phyloP scores from a whole-genome alignment of 2,329 filamentous ascomycete species.

The Decorospora gaudefroyi region DNA sequence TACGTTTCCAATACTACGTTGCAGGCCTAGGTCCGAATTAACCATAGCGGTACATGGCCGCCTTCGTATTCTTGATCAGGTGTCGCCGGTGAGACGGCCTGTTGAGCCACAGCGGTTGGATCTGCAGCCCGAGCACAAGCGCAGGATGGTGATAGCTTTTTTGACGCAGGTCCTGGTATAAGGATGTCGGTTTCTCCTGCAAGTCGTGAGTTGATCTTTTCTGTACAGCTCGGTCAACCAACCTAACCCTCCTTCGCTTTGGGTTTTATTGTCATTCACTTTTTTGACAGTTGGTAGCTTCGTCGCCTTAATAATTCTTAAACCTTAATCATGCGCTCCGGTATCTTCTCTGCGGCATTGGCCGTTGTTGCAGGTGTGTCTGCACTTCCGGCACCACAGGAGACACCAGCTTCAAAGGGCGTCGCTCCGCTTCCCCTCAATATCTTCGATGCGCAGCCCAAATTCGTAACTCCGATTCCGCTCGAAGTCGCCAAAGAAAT shows the following conservation, averaged over 20 bases:
- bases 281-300: slow-evolving; percentile 2
- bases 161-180: slow-evolving; percentile 18
- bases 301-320: slow-evolving; percentile 11
- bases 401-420: slow-evolving; percentile 6
- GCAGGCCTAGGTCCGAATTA: slow-evolving; percentile 20
- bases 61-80: slow-evolving; percentile 23
- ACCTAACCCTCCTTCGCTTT: slow-evolving; percentile 9
- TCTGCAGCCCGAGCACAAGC: slow-evolving; percentile 9
- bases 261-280: slow-evolving; percentile 15
- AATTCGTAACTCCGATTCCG: slow-evolving; percentile 13
- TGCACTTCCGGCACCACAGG: slow-evolving; percentile 19
- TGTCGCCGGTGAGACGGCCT: slow-evolving; percentile 12
- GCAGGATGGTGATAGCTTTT: background rate
- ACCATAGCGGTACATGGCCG: slow-evolving; percentile 13
- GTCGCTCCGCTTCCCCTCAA: slow-evolving; percentile 15
- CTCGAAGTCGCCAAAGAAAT: slow-evolving; percentile 14
- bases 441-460: slow-evolving; percentile 11
- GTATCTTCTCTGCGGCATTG: slow-evolving; percentile 23
- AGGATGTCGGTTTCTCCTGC: slow-evolving; percentile 12
- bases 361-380: slow-evolving; percentile 17
- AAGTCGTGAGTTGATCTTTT: background rate
- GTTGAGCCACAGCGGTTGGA: slow-evolving; percentile 7
- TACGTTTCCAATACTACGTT: slow-evolving; percentile 22
- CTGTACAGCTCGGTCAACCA: slow-evolving; percentile 10
- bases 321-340: slow-evolving; percentile 25